Evolutionary conservation across 1,284 basidiomycete species (phyloP), one percentile per base, ranked within the genome.

Genomic region (Sporisorium reilianum): DNA sequence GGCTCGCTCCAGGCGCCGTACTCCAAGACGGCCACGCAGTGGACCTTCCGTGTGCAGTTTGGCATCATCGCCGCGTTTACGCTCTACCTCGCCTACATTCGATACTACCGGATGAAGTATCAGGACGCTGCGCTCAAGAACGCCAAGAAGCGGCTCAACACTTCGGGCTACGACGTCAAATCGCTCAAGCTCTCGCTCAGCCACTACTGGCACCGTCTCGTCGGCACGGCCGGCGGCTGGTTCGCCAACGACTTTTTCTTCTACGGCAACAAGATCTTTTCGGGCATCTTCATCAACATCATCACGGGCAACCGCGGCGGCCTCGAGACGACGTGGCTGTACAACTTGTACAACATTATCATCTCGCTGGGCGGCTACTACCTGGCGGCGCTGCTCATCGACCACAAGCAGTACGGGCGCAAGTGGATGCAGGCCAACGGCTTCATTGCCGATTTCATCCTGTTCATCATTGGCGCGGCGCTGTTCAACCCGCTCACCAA

Each of bases 31-130:
- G 84, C 87, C 1, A 86, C 86, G 10, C 88, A 89, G 79, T 88
- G 86, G 85, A 87, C 87, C 11, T 89, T 87, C 86, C 85, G 88
- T 58, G 84, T 88, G 22, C 87, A 87, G 56, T 89, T 89, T 71
- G 88, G 82, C 30, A 81, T 89, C 79, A 87, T 88, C 80, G 85
- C 86, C 42, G 76, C 85, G 23, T 85, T 87, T 72, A 88, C 88
- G 32, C 84, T 88, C 32, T 89, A 87, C 86, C 86, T 89, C 45
- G 85, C 84, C 51, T 89, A 88, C 86, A 86, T 86, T 83, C 87
- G 88, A 80, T 87, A 86, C 84, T 88, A 87, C 85, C 71, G 77
- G 49, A 79, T 85, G 76, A 64, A 64, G 85, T 87, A 82, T 85
- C 85, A 75, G 70, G 80, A 80, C 26, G 66, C 63, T 9, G 86